These are phyloP conservation scores for Fagopyrum esculentum DNA, from an alignment of 148 eudicot genomes.

Conservation along the genomic window DNA sequence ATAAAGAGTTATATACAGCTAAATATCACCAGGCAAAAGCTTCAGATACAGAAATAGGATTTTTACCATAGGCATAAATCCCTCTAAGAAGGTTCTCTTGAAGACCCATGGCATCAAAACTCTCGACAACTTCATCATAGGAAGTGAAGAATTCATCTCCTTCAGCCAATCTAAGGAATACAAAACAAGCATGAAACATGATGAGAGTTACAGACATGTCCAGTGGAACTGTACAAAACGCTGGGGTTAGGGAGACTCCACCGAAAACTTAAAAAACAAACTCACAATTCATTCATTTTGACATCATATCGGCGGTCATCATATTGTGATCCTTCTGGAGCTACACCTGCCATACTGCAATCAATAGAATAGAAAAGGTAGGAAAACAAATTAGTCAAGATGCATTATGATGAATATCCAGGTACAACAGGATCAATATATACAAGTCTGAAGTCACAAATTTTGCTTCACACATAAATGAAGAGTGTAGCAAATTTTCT, in stretches of 20 bases:
- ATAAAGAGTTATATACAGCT: background rate
- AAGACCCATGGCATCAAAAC: slow-evolving; percentile 37
- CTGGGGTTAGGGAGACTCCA: background rate
- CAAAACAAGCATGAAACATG: background rate
- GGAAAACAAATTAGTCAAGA: background rate
- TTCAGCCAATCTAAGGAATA: slow-evolving; percentile 23
- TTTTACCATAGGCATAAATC: slow-evolving; percentile 35
- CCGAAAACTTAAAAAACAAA: background rate
- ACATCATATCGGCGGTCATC: slow-evolving; percentile 23
- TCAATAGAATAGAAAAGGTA: background rate
- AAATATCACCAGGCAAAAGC: background rate
- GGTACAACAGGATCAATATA: background rate
- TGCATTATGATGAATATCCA: background rate
- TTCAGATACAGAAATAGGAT: background rate
- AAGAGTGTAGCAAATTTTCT: background rate
- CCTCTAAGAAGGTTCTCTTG: slow-evolving; percentile 42
- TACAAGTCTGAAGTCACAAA: background rate
- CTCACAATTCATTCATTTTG: slow-evolving; percentile 29
- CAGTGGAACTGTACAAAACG: background rate
- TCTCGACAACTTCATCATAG: slow-evolving; percentile 32
- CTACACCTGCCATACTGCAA: slow-evolving; percentile 22
- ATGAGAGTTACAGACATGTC: background rate
- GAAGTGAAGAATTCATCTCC: slow-evolving; percentile 29
- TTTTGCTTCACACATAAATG: background rate
- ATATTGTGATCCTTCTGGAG: slow-evolving; percentile 29